Base-by-base conservation (phyloP, 2,329 filamentous ascomycete genomes). In the Cladosporium sp. region DNA sequence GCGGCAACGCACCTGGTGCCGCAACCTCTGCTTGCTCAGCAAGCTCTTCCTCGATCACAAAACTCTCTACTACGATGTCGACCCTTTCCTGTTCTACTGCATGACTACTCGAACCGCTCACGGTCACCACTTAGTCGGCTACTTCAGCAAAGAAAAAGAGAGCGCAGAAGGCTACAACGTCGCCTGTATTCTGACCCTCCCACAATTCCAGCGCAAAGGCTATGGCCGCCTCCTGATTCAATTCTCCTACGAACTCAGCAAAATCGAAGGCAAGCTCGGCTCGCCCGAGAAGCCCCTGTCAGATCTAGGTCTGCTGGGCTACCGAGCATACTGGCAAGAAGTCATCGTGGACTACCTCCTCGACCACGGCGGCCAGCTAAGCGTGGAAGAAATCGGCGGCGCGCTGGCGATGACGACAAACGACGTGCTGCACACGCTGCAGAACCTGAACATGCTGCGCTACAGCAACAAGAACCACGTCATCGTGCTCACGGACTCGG, bases 11-110 rank as follows among this genome's bases (percentile, higher is more conserved):
- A 97, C 94, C 0, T 99, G 95, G 88, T 99, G 95, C 75, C 91
- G 96, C 62, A 99, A 99, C 72, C 85, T 99, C 5, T 99, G 95
- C 78, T 83, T 99, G 11, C 83, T 99, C 18, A 95, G 91, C 26
- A 99, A 99, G 75, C 92, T 98, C 80, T 99, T 99, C 76, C 85
- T 99, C 44, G 95, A 96, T 71, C 96, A 97, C 78, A 99, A 99
- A 80, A 98, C 95, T 5, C 87, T 99, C 8, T 99, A 97, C 82
- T 99, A 99, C 81, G 95, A 99, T 73, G 95, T 99, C n/a, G 95
- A 99, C 70, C 95, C 95, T 0, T 99, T 99, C 76, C 81, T 99
- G 41, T 99, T 99, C 82, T 99, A 99, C 80, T 94, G 97, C 78
- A 97, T 99, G 94, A 92, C 92, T 30, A 90, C 89, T 49, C 88